phyloP scores from a whole-genome alignment of 2,329 filamentous ascomycete genomes.

The Penicillium sp. region DNA sequence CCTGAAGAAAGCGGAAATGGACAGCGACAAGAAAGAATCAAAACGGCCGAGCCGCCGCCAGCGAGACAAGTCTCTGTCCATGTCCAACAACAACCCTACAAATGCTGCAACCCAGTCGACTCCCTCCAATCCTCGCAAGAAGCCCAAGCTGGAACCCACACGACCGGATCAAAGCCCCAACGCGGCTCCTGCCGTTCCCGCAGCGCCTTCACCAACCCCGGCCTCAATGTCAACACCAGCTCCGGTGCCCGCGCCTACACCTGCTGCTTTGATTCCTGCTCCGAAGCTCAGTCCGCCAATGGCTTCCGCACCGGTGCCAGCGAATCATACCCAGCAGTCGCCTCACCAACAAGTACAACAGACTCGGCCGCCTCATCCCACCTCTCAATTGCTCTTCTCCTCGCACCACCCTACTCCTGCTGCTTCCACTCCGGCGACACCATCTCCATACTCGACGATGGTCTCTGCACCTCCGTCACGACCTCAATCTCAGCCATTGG shows the following conservation, averaged over 20 bases:
- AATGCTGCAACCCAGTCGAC: constrained; percentile 15
- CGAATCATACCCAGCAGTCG: constrained; percentile 8
- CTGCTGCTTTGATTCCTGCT: constrained; percentile 17
- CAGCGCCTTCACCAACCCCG: constrained; percentile 24
- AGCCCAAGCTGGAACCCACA: constrained; percentile 46
- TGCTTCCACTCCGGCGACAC: constrained; percentile 32
- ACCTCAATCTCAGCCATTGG: constrained; percentile 50
- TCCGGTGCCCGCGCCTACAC: constrained; percentile 9
- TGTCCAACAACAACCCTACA: constrained; percentile 21
- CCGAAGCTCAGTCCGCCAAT: constrained; percentile 23
- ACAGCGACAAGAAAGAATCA: constrained; percentile 27
- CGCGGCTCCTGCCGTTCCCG: constrained; percentile 13
- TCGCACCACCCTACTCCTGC: constrained; percentile 31
- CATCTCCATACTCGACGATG: constrained; percentile 26
- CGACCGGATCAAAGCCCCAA: constrained; percentile 16
- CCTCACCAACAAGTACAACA: constrained; percentile 27
- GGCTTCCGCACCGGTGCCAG: constrained; percentile 12
- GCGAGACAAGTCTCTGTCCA: constrained; percentile 41
- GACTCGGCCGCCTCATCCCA: constrained; percentile 23
- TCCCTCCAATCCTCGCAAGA: constrained; percentile 51
- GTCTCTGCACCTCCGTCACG: constrained; percentile 37
- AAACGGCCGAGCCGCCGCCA: constrained; percentile 39
- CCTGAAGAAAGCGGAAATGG: constrained; percentile 34
- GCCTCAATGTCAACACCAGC: constrained; percentile 14
- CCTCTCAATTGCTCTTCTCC: constrained; percentile 33